These are phyloP conservation scores for Erythrophleum fordii DNA, from an alignment of 306 rosid species.

Conservation along the genomic window DNA sequence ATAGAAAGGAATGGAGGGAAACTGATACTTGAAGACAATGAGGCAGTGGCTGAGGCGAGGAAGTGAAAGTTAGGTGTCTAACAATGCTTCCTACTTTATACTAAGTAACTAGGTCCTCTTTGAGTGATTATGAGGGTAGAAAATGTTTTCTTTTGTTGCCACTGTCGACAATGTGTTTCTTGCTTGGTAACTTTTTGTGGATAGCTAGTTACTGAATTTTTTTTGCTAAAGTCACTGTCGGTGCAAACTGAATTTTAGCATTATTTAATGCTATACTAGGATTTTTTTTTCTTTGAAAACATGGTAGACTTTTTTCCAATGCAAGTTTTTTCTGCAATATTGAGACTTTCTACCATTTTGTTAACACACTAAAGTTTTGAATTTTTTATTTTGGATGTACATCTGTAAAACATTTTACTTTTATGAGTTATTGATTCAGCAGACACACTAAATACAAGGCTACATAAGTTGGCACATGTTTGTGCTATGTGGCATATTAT, in stretches of 20 bases:
- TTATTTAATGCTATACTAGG: neutral
- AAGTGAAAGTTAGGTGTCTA: conserved; percentile 28
- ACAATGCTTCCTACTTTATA: conserved; percentile 29
- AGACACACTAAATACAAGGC: neutral
- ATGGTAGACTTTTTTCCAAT: neutral
- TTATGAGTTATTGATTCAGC: neutral
- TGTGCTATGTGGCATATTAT: neutral
- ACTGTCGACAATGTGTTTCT: neutral
- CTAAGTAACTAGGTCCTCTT: conserved; percentile 21
- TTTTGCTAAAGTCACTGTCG: neutral
- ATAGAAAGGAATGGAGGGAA: neutral
- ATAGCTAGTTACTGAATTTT: neutral
- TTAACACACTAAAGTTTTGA: neutral
- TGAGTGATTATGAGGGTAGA: conserved; percentile 23
- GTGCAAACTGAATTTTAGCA: neutral
- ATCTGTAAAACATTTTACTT: neutral
- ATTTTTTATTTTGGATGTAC: neutral
- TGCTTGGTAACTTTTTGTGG: neutral
- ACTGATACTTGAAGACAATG: conserved; percentile 20
- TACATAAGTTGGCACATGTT: neutral
- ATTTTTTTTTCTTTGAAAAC: neutral
- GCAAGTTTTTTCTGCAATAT: neutral
- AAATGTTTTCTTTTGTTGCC: conserved; percentile 1
- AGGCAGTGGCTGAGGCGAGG: conserved; percentile 11
- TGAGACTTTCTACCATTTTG: neutral